A percentile compares a stretch with the other conserved stretches of the same genome.
phyloP scores from a whole-genome alignment of 352 stramenopile genomes.

The Phytophthora uliginosa region DNA sequence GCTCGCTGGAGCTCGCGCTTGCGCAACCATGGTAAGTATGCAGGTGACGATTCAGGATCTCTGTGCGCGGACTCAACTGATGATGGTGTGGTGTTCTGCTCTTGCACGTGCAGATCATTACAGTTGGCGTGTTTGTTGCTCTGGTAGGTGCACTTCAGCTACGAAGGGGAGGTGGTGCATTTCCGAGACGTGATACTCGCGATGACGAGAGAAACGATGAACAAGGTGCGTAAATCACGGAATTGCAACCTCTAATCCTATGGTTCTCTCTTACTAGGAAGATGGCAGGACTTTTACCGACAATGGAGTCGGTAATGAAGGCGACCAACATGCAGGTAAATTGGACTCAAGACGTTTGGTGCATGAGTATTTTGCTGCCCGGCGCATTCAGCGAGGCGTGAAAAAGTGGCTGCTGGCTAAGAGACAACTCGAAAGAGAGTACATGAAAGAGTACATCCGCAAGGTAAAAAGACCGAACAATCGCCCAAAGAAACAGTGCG shows the following conservation, averaged over 20 bases:
- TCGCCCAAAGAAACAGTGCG: background rate
- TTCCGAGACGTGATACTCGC: slow-evolving; percentile 87
- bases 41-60: too few species aligned
- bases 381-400: background rate
- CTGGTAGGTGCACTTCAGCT: slow-evolving; percentile 61
- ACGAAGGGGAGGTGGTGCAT: slow-evolving; percentile 77
- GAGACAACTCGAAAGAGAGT: background rate
- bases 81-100: too few species aligned
- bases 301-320: background rate
- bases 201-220: slow-evolving; percentile 76
- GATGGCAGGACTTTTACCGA: background rate
- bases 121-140: background rate
- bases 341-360: background rate
- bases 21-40: too few species aligned
- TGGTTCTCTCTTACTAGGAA: background rate
- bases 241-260: background rate
- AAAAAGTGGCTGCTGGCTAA: background rate
- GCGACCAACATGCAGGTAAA: background rate
- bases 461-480: background rate
- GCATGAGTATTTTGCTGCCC: background rate
- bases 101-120: too few species aligned
- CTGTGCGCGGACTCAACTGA: too few species aligned
- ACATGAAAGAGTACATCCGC: background rate
- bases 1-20: too few species aligned
- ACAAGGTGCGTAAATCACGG: slow-evolving; percentile 41